These are phyloP conservation scores for Papiliotrema nemorosa DNA, from an alignment of 1,284 basidiomycete genomes.

Conservation along the genomic window DNA sequence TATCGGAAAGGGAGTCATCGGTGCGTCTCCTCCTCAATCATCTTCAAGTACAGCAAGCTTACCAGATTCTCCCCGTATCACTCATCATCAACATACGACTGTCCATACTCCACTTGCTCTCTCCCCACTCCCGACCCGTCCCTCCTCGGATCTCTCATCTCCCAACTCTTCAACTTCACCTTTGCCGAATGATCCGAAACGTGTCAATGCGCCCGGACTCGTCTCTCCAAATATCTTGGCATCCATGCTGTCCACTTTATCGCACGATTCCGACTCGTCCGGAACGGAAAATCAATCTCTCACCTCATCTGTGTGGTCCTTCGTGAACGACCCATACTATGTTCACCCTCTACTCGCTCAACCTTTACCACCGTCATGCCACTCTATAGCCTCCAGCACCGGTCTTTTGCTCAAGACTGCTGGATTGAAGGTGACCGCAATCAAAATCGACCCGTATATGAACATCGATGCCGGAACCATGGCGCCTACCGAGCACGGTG, in stretches of 20 bases:
- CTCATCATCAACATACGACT: conserved; percentile 4
- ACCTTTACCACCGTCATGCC: conserved; percentile 15
- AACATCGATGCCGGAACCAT: conserved; percentile 99
- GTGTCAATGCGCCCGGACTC: too few species aligned
- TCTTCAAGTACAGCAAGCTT: conserved; percentile 4
- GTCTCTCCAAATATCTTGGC: neutral
- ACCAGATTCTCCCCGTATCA: conserved; percentile 4
- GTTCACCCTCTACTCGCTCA: conserved; percentile 6
- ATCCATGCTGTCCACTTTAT: neutral
- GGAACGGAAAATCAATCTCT: neutral
- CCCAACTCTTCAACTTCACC: neutral
- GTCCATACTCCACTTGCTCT: neutral
- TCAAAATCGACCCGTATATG: conserved; percentile 99
- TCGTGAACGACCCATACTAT: conserved; percentile 2
- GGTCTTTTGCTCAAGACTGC: conserved; percentile 93
- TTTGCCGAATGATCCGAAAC: neutral
- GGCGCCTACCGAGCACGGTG: conserved; percentile 96
- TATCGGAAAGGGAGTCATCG: conserved; percentile 91
- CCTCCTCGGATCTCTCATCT: neutral
- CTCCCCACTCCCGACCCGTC: neutral
- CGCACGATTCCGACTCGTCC: neutral
- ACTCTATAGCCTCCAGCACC: conserved; percentile 79
- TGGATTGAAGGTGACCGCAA: conserved; percentile 94
- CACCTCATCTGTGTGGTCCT: conserved; percentile 16
- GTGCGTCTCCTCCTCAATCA: conserved; percentile 54